Conservation (phyloP, 495 filamentous ascomycete species). For the Cercophora sp. region DNA sequence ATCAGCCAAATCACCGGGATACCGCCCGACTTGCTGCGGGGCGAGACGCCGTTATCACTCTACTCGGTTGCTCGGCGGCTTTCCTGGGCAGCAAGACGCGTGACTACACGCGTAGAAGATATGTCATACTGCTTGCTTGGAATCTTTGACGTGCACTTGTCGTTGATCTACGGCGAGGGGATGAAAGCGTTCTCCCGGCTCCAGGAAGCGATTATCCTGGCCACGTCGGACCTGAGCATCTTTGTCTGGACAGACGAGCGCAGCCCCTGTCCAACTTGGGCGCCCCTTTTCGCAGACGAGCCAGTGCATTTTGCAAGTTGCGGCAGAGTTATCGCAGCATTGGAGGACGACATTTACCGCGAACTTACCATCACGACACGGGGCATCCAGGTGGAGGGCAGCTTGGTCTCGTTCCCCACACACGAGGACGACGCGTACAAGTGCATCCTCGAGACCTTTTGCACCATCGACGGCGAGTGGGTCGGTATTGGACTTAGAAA, state of each 20-base stretch:
- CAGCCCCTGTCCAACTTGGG: neutral
- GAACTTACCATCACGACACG: neutral
- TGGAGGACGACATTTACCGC: neutral
- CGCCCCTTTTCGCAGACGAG: neutral
- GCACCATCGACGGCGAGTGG: neutral
- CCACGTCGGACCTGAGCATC: conserved; percentile 25
- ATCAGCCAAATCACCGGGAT: neutral
- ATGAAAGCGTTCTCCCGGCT: conserved; percentile 17
- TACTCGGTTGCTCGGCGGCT: conserved; percentile 8
- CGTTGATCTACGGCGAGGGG: conserved; percentile 23
- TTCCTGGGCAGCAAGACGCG: conserved; percentile 16
- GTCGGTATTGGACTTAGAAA: neutral
- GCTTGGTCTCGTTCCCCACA: neutral
- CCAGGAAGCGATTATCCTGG: conserved; percentile 23
- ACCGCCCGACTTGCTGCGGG: neutral
- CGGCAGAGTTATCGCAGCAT: neutral
- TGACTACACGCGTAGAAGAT: conserved; percentile 15
- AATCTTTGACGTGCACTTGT: conserved; percentile 24
- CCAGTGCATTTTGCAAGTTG: neutral
- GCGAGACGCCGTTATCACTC: neutral
- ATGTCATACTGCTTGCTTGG: conserved; percentile 19
- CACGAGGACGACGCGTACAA: neutral
- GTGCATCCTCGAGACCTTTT: neutral
- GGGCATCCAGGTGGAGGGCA: neutral
- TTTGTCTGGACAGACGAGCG: conserved; percentile 19